phyloP scores from a whole-genome alignment of 345 rosid genomes.

The Erodium maritimum region DNA sequence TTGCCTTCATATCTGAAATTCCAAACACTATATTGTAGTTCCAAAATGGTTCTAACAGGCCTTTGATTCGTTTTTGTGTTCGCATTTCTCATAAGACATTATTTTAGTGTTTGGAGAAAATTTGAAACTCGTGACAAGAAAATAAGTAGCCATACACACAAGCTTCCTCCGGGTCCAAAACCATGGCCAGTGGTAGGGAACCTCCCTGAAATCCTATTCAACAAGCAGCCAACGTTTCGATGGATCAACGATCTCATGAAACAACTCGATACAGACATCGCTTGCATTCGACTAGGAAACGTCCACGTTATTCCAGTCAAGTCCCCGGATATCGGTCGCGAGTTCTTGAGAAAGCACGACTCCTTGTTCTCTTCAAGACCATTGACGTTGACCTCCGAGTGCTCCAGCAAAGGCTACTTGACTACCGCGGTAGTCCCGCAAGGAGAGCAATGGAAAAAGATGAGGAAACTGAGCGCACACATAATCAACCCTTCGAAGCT shows the following conservation, averaged over 20 bases:
- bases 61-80: too few relatives aligned
- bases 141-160: too few relatives aligned
- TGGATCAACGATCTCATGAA: constrained; percentile 32
- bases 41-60: too few relatives aligned
- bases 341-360: constrained; percentile 30
- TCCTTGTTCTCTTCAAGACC: constrained; percentile 33
- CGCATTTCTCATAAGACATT: too few relatives aligned
- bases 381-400: constrained; percentile 8
- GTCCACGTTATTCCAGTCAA: constrained; percentile 8
- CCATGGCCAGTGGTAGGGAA: too few relatives aligned
- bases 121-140: too few relatives aligned
- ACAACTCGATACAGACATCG: constrained; percentile 22
- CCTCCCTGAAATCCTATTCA: constrained; percentile 11
- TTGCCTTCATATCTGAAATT: too few relatives aligned
- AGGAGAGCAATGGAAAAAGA: too few relatives aligned
- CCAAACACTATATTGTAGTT: too few relatives aligned
- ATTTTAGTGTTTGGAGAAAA: too few relatives aligned
- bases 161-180: too few relatives aligned
- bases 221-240: constrained; percentile 17
- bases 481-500: constrained; percentile 16
- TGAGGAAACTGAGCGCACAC: constrained; percentile 21
- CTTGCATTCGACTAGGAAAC: constrained; percentile 31
- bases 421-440: constrained; percentile 16
- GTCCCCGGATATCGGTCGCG: constrained; percentile 23
- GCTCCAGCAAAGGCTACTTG: constrained; percentile 19